Percentiles rank a stretch among this genome's conserved stretches.
Conservation (phyloP, 306 rosid species). For the Prunus campanulata region DNA sequence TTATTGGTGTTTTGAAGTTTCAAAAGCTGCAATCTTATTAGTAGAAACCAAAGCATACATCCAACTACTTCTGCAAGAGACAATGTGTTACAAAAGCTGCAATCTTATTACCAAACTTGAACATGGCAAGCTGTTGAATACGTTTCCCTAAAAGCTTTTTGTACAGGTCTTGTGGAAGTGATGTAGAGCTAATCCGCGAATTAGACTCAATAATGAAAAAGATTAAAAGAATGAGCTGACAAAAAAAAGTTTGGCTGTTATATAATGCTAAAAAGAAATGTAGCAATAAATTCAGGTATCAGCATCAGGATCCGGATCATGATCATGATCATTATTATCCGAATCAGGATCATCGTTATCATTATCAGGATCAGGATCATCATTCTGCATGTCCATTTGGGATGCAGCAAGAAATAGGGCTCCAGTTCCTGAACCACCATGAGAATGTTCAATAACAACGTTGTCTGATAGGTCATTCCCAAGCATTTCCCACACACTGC, state of each 20-base stretch:
- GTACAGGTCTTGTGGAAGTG: neutral
- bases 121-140: neutral
- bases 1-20: neutral
- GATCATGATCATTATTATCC: neutral
- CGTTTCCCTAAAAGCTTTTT: neutral
- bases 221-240: neutral
- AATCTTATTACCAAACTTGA: neutral
- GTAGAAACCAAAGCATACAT: neutral
- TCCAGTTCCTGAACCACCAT: conserved; percentile 70
- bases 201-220: neutral
- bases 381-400: conserved; percentile 23
- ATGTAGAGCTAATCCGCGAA: neutral
- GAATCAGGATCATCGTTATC: neutral
- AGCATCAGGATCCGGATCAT: neutral
- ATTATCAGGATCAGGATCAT: conserved; percentile 1
- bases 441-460: conserved; percentile 57
- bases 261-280: neutral
- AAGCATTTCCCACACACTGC: conserved; percentile 77
- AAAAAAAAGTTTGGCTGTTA: neutral
- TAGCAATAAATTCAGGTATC: neutral
- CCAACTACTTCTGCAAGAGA: neutral
- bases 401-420: conserved; percentile 66
- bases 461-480: conserved; percentile 62
- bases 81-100: neutral
- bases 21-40: too few species aligned